Evolutionary conservation across 176 grass and related monocot species (phyloP), one percentile per base, ranked within the genome.

Genomic region (Urochloa ruziziensis): DNA sequence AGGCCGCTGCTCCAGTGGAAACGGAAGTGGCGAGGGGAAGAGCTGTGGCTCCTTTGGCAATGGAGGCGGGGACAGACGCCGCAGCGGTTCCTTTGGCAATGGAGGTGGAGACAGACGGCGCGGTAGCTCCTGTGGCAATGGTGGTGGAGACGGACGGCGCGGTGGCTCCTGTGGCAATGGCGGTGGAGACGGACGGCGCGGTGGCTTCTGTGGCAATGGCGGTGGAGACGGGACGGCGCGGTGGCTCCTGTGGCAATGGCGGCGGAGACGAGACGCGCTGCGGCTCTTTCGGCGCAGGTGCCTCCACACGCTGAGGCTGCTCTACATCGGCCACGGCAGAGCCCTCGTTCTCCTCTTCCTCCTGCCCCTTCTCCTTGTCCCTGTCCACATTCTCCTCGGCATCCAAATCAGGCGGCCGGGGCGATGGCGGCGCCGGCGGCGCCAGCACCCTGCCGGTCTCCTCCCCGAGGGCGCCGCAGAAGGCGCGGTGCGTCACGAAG

Each of bases 381-480:
- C 56, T 70, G 10, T 85, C 73, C 66, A 73, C 39, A 67, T 90
- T 82, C 39, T 86, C 84, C 39, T 83, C 80, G 2, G 52, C 80
- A 4, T 67, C 80, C 80, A 90, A 86, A 86, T 87, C 89, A 74
- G 83, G 80, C 19, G 74, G 89, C 10, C 58, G 80, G 49, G 84
- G 89, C 4, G 88, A 90, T 14, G 79, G 79, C 4, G 79, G 88
- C 5, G 80, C 74, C 19, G 88, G 84, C 16, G 73, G 74, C 0
- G 60, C 49, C 1, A 90, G 74, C 59, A 59, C 84, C 67, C 74
- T 79, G 52, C 80, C 80, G 3, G 80, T 68, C 61, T 90, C 84
- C 80, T 90, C 89, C n/a, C 73, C 89, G 51, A 90, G 89, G 9
- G 89, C 89, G 25, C 89, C 89, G 23, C 89, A 90, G 89, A 90